A percentile compares a stretch with the other conserved stretches of the same genome.
Evolutionary conservation across 2,329 filamentous ascomycete species (phyloP).

Genomic region (Metarhizium brunneum): DNA sequence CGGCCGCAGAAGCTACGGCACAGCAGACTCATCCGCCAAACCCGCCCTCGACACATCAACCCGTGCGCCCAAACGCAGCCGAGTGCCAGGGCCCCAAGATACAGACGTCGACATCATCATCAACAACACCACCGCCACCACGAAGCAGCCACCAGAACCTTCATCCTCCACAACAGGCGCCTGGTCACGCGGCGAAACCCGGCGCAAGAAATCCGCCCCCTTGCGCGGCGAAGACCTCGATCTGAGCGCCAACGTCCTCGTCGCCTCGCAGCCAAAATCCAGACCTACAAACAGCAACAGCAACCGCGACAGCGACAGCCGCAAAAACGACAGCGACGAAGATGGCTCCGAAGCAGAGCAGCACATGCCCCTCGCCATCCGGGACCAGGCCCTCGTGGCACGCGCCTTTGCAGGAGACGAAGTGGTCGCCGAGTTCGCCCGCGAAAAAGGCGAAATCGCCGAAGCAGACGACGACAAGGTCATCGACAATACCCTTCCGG

Average conservation of each 20-base stretch:
- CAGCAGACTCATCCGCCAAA: constrained; percentile 21
- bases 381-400: constrained; percentile 61
- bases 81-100: constrained; percentile 8
- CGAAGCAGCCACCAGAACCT: constrained; percentile 12
- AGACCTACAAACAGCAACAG: neutral
- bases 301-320: constrained; percentile 4
- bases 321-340: constrained; percentile 17
- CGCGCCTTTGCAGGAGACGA: constrained; percentile 85
- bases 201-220: constrained; percentile 23
- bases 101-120: constrained; percentile 20
- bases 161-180: constrained; percentile 23
- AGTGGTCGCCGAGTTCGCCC: constrained; percentile 69
- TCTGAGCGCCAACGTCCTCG: constrained; percentile 25
- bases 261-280: constrained; percentile 9
- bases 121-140: constrained; percentile 8
- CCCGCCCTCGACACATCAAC: constrained; percentile 20
- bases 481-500: constrained; percentile 76
- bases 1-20: constrained; percentile 64
- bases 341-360: constrained; percentile 34
- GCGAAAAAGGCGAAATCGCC: constrained; percentile 65
- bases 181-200: constrained; percentile 31
- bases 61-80: constrained; percentile 19
- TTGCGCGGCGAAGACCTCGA: constrained; percentile 29
- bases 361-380: constrained; percentile 47
- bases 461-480: constrained; percentile 76